Base-by-base conservation (phyloP, 345 rosid species). In the Alliaria petiolata region DNA sequence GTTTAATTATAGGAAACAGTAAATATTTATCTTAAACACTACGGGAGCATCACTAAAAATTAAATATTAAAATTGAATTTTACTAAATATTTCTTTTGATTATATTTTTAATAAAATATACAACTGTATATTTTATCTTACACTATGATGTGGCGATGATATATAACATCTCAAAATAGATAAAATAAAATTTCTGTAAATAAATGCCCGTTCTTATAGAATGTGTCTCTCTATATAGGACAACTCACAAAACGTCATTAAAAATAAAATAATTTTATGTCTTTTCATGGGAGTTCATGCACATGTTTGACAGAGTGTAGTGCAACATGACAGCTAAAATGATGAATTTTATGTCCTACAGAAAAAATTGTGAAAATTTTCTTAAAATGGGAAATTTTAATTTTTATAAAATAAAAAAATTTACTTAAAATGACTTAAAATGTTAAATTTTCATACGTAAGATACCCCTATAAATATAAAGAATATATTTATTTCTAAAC, bases 91-190 rank as follows among this genome's bases (percentile, higher is more conserved):
- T 15, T 8, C 7, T 11, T 35, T 6, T 6, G 1, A 13, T 25
- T n/a, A 10, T 49, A 9, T 22, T 9, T 56, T 5, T 35, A 4
- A 8, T 20, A 33, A n/a, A 2, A 40, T 16, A 40, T 16, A 49
- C 69, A 65, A 9, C n/a, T 34, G 69, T 35, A 65, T 49, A 38
- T 59, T 14, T 22, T 64, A 46, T 33, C 12, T 65, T 50, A 52
- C 28, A 16, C 5, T 9, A 44, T 20, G n/a, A 16, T 22, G 25
- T 36, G 30, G 20, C 4, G 6, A 67, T 40, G 13, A 7, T 16
- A 5, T 16, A n/a, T n/a, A n/a, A n/a, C n/a, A n/a, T n/a, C n/a
- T n/a, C n/a, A n/a, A 52, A 20, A n/a, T n/a, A n/a, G n/a, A n/a
- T n/a, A n/a, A n/a, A n/a, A 3, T 4, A 4, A 40, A 8, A 0